These are phyloP conservation scores for Sphaerulina populicola DNA, from an alignment of 2,329 filamentous ascomycete species.

Conservation along the genomic window DNA sequence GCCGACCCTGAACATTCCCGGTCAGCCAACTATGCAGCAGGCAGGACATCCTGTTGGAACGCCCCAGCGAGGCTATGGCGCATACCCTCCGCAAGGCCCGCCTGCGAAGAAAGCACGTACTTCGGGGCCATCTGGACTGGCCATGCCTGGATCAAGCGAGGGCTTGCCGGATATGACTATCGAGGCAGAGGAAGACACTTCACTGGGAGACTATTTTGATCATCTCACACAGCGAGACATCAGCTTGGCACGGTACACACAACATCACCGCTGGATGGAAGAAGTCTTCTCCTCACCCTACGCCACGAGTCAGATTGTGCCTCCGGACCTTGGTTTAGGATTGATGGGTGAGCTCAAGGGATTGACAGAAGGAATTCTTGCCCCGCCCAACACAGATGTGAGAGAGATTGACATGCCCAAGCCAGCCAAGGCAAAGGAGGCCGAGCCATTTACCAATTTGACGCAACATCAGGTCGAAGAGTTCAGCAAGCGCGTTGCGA, in stretches of 20 bases:
- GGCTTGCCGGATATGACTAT: slow-evolving; percentile 43
- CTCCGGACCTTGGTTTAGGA: slow-evolving; percentile 78
- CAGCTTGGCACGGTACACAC: slow-evolving; percentile 75
- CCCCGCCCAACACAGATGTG: slow-evolving; percentile 43
- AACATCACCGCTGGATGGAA: slow-evolving; percentile 99
- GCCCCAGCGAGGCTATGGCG: slow-evolving; percentile 19
- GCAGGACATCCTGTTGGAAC: slow-evolving; percentile 11
- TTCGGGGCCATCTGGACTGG: slow-evolving; percentile 34
- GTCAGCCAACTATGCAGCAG: slow-evolving; percentile 14
- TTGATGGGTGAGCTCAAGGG: slow-evolving; percentile 66
- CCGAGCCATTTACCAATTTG: slow-evolving; percentile 53
- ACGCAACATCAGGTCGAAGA: slow-evolving; percentile 71
- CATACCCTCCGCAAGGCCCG: slow-evolving; percentile 30
- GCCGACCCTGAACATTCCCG: slow-evolving; percentile 72
- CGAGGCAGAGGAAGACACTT: slow-evolving; percentile 85
- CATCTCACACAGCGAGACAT: slow-evolving; percentile 82
- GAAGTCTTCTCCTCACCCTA: slow-evolving; percentile 91
- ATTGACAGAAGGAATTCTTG: slow-evolving; percentile 78
- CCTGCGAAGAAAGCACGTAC: slow-evolving; percentile 42
- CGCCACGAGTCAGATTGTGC: slow-evolving; percentile 71
- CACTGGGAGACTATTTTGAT: slow-evolving; percentile 81
- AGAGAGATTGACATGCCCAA: slow-evolving; percentile 24
- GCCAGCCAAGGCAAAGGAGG: slow-evolving; percentile 39
- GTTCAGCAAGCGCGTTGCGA: slow-evolving; percentile 69
- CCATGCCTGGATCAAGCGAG: slow-evolving; percentile 36